Percentiles rank a stretch among this genome's conserved stretches.
Conservation (phyloP, 2,329 filamentous ascomycete genomes). For the Fusarium praegraminearum region DNA sequence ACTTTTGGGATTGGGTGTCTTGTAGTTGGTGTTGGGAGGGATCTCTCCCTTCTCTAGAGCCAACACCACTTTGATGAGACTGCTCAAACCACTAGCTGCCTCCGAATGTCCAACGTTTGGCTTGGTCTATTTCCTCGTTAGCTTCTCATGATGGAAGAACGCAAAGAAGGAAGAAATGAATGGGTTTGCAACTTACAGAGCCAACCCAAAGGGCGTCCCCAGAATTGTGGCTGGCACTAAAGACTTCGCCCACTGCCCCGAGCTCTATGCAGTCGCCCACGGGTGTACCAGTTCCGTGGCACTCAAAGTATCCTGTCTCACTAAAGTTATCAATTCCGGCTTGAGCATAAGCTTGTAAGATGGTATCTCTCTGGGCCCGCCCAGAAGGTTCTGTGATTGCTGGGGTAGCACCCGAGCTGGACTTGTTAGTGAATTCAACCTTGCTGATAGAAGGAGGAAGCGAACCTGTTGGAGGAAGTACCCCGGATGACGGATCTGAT, state of each 20-base stretch:
- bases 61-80: slow-evolving; percentile 46
- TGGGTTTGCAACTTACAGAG: slow-evolving; percentile 55
- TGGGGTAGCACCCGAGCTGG: slow-evolving; percentile 58
- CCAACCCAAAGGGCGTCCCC: slow-evolving; percentile 55
- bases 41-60: slow-evolving; percentile 46
- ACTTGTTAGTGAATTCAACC: slow-evolving; percentile 42
- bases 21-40: slow-evolving; percentile 45
- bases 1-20: slow-evolving; percentile 46
- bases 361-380: slow-evolving; percentile 55
- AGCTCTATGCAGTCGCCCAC: slow-evolving; percentile 49
- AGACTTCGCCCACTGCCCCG: slow-evolving; percentile 51
- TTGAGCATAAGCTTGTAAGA: slow-evolving; percentile 44
- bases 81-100: slow-evolving; percentile 47
- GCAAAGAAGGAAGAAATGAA: not conserved
- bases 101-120: slow-evolving; percentile 48
- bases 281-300: slow-evolving; percentile 49
- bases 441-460: slow-evolving; percentile 18
- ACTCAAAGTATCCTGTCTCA: slow-evolving; percentile 49
- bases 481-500: slow-evolving; percentile 63
- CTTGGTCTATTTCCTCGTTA: slow-evolving; percentile 48
- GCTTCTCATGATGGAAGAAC: not conserved
- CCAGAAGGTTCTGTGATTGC: slow-evolving; percentile 66
- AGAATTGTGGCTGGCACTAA: slow-evolving; percentile 40
- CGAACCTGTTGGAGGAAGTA: slow-evolving; percentile 59
- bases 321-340: slow-evolving; percentile 38